Conservation (phyloP, 306 rosid genomes). For the Neltuma alba region DNA sequence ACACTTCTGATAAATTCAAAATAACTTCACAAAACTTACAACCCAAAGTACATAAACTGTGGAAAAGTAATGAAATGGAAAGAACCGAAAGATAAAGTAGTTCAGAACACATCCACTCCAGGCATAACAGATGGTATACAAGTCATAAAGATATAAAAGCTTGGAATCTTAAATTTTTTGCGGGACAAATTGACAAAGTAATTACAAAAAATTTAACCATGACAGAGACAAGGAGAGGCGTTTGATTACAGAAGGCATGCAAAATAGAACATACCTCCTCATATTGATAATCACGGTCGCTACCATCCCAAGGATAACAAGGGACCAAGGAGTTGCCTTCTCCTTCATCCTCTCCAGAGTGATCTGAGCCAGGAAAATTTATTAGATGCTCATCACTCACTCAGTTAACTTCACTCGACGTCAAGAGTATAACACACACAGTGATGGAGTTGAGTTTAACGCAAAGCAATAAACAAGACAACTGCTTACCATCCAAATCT, state of each 20-base stretch:
- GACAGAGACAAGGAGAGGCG: neutral
- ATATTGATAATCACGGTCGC: slow-evolving; percentile 83
- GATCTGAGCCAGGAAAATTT: slow-evolving; percentile 48
- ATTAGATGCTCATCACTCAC: slow-evolving; percentile 2
- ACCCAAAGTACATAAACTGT: slow-evolving; percentile 32
- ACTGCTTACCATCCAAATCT: slow-evolving; percentile 67
- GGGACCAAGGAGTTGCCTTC: slow-evolving; percentile 49
- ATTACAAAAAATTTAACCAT: neutral
- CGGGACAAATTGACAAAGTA: neutral
- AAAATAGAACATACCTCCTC: slow-evolving; percentile 67
- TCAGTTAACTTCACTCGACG: slow-evolving; percentile 1
- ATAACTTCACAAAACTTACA: slow-evolving; percentile 33
- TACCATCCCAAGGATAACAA: slow-evolving; percentile 92
- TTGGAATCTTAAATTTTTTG: neutral
- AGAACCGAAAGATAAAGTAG: neutral
- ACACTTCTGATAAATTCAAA: neutral
- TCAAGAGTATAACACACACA: neutral
- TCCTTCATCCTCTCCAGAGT: slow-evolving; percentile 63
- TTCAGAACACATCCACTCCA: neutral
- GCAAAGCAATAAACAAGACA: neutral
- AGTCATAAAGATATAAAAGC: neutral
- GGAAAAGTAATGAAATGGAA: neutral
- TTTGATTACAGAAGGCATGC: slow-evolving; percentile 7
- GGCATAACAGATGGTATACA: neutral
- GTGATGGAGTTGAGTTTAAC: neutral